phyloP scores from a whole-genome alignment of 305 asterid species.

The Vinca major region DNA sequence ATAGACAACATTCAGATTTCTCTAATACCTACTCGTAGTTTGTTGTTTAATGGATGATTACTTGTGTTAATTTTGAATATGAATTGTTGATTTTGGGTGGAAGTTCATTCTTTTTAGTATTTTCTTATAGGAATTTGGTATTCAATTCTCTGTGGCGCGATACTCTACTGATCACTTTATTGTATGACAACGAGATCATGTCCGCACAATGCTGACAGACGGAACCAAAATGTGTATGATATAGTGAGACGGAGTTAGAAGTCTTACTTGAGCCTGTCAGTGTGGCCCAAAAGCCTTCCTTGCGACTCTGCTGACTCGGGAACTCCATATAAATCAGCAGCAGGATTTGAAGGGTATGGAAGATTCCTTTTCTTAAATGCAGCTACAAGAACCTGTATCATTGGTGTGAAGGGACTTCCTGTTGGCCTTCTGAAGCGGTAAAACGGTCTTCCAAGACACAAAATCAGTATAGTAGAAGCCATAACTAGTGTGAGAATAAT shows the following conservation, averaged over 20 bases:
- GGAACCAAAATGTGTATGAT: not conserved
- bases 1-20: too few relatives aligned
- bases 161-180: too few relatives aligned
- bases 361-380: conserved; percentile 58
- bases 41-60: too few relatives aligned
- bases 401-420: conserved; percentile 71
- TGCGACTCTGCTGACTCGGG: conserved; percentile 30
- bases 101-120: too few relatives aligned
- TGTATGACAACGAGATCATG: too few relatives aligned
- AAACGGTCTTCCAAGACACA: conserved; percentile 46
- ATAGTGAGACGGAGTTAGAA: not conserved
- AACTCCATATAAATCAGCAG: conserved; percentile 46
- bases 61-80: too few relatives aligned
- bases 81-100: too few relatives aligned
- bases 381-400: conserved; percentile 58
- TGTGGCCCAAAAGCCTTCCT: conserved; percentile 57
- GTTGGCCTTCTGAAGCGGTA: conserved; percentile 53
- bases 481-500: conserved; percentile 46
- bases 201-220: too few relatives aligned
- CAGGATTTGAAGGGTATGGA: conserved; percentile 33
- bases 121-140: too few relatives aligned
- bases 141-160: too few relatives aligned
- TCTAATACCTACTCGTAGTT: too few relatives aligned
- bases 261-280: conserved; percentile 57
- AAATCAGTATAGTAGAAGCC: conserved; percentile 33